phyloP scores from a whole-genome alignment of 257 asterid species.

The Solanum piurae region DNA sequence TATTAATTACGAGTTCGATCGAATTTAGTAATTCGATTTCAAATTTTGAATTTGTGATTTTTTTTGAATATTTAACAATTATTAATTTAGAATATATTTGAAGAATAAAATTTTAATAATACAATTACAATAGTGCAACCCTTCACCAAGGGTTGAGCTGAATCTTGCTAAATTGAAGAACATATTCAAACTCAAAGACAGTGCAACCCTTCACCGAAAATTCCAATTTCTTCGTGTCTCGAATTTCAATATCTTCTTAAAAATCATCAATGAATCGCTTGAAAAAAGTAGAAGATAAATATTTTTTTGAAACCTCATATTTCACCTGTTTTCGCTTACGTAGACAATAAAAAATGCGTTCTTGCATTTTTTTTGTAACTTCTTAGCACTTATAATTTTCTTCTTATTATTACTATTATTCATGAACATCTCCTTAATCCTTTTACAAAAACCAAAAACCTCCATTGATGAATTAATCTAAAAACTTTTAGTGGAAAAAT shows the following conservation, averaged over 20 bases:
- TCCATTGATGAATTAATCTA: not conserved
- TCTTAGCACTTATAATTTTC: not conserved
- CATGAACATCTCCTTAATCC: not conserved
- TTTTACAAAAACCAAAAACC: not conserved
- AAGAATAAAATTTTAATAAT: too few relatives aligned
- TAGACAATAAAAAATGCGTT: not conserved
- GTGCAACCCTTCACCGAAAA: not conserved
- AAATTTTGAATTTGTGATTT: too few relatives aligned
- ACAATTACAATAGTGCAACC: too few relatives aligned
- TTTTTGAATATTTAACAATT: too few relatives aligned
- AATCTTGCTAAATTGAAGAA: not conserved
- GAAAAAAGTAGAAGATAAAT: not conserved
- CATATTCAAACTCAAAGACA: not conserved
- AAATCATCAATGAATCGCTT: not conserved
- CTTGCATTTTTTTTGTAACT: not conserved
- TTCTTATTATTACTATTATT: not conserved
- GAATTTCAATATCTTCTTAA: not conserved
- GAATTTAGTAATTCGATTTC: too few relatives aligned
- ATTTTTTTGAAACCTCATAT: not conserved
- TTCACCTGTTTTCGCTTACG: not conserved
- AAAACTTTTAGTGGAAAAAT: too few relatives aligned
- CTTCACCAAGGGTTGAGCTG: not conserved
- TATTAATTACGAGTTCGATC: too few relatives aligned
- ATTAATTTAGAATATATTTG: too few relatives aligned
- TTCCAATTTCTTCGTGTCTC: not conserved